Evolutionary conservation across 495 filamentous ascomycete genomes (phyloP).

Genomic region (Penicillium bovifimosum): DNA sequence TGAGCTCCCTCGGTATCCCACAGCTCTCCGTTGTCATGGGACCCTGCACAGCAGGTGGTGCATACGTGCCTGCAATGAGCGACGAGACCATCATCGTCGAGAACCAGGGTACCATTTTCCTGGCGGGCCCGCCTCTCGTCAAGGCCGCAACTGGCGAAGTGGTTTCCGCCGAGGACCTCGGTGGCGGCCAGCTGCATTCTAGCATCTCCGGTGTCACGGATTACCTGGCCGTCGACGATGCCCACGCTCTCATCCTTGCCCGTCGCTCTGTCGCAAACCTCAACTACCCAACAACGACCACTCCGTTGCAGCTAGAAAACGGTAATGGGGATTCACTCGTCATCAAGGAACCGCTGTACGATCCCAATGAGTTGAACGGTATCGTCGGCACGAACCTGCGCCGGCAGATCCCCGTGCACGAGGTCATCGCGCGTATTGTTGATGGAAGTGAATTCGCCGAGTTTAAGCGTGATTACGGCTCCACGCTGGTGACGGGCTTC

Average conservation of each 20-base stretch:
- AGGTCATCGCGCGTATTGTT: conserved; percentile 91
- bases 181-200: conserved; percentile 87
- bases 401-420: conserved; percentile 75
- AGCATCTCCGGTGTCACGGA: conserved; percentile 93
- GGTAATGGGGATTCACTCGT: conserved; percentile 10
- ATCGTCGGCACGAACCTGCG: conserved; percentile 87
- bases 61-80: conserved; percentile 95
- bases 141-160: conserved; percentile 96
- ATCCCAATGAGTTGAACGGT: conserved; percentile 73
- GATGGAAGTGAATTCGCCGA: conserved; percentile 87
- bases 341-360: conserved; percentile 71
- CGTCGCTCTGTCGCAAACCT: conserved; percentile 80
- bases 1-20: conserved; percentile 72
- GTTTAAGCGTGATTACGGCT: conserved; percentile 91
- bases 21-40: conserved; percentile 97
- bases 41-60: conserved; percentile 91
- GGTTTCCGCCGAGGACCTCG: conserved; percentile 87
- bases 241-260: conserved; percentile 84
- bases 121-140: conserved; percentile 90
- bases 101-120: conserved; percentile 92
- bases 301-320: conserved; percentile 19
- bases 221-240: conserved; percentile 91
- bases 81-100: conserved; percentile 96
- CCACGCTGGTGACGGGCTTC: conserved; percentile 89
- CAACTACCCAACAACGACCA: conserved; percentile 61